These are phyloP conservation scores for Cryptosporidium ryanae DNA, from an alignment of 169 alveolate genomes.

Conservation along the genomic window DNA sequence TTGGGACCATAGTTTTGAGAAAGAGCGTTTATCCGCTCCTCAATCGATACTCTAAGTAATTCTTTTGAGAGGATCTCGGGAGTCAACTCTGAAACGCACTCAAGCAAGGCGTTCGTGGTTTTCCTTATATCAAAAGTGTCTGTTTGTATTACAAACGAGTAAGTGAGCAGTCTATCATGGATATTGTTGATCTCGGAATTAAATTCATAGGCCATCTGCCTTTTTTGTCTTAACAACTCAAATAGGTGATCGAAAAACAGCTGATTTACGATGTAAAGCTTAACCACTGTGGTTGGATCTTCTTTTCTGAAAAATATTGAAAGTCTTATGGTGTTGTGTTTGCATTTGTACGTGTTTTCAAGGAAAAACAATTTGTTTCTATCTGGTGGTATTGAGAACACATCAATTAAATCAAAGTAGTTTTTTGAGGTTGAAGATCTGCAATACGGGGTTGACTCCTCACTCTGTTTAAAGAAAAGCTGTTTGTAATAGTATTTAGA, in stretches of 20 bases:
- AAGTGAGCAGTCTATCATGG: background rate
- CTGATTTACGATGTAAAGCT: constrained; percentile 34
- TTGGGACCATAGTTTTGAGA: background rate
- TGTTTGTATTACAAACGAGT: constrained; percentile 26
- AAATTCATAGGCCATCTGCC: constrained; percentile 47
- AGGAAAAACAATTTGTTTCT: constrained; percentile 24
- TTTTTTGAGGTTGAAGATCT: background rate
- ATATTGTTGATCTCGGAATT: constrained; percentile 27
- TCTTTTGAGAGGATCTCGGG: constrained; percentile 25
- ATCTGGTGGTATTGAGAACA: constrained; percentile 55
- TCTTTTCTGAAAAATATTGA: constrained; percentile 50
- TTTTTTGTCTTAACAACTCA: constrained; percentile 42
- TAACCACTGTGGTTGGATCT: constrained; percentile 7
- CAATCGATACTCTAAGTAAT: constrained; percentile 10
- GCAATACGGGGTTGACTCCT: background rate
- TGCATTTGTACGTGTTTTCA: background rate
- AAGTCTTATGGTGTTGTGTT: constrained; percentile 13
- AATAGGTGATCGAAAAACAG: constrained; percentile 34
- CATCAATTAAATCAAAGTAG: constrained; percentile 41
- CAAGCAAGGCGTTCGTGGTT: background rate
- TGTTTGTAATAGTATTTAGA: constrained; percentile 17
- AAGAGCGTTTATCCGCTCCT: constrained; percentile 12
- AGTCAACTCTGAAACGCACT: constrained; percentile 20
- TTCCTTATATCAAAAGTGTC: constrained; percentile 12
- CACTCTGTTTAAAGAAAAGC: constrained; percentile 16